A percentile compares a stretch with the other conserved stretches of the same genome.
phyloP scores from a whole-genome alignment of 371 early-diverging fungal species.

The Sporodiniella umbellata region DNA sequence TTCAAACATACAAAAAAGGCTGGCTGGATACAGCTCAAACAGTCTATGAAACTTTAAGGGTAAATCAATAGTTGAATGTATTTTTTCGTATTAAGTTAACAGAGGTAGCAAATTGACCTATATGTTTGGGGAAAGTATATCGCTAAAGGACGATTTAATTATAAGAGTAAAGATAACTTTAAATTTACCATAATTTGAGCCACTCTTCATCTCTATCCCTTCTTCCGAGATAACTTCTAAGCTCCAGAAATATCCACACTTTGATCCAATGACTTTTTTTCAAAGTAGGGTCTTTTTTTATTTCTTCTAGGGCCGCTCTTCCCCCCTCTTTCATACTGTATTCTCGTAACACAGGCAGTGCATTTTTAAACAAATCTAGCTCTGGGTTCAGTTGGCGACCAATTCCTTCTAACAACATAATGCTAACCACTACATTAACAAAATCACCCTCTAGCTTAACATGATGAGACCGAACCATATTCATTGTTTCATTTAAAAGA shows the following conservation, averaged over 20 bases:
- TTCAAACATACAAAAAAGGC: too few species aligned
- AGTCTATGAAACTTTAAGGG: too few species aligned
- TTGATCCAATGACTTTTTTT: conserved; percentile 60
- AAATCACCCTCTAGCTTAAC: conserved; percentile 93
- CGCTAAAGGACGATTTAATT: conserved; percentile 15
- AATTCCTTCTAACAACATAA: conserved; percentile 92
- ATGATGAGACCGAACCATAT: conserved; percentile 86
- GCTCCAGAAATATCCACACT: conserved; percentile 77
- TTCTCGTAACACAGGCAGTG: conserved; percentile 75
- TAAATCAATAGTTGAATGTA: too few species aligned
- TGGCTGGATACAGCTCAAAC: too few species aligned
- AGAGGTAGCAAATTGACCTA: not conserved
- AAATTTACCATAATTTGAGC: conserved; percentile 44
- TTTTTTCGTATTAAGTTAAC: too few species aligned
- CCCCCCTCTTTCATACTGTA: conserved; percentile 60
- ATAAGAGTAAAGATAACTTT: not conserved
- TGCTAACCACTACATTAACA: conserved; percentile 86
- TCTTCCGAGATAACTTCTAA: conserved; percentile 59
- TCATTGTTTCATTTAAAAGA: conserved; percentile 75
- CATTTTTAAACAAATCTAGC: conserved; percentile 85
- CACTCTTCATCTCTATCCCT: conserved; percentile 46
- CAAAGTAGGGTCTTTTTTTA: conserved; percentile 45
- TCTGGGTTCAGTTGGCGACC: conserved; percentile 88
- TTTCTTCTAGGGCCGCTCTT: conserved; percentile 48
- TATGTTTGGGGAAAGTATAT: conserved; percentile 23